Percentiles rank a stretch among this genome's conserved stretches.
These are phyloP conservation scores for Physcia stellaris DNA, from an alignment of 495 filamentous ascomycete species.

Conservation along the genomic window DNA sequence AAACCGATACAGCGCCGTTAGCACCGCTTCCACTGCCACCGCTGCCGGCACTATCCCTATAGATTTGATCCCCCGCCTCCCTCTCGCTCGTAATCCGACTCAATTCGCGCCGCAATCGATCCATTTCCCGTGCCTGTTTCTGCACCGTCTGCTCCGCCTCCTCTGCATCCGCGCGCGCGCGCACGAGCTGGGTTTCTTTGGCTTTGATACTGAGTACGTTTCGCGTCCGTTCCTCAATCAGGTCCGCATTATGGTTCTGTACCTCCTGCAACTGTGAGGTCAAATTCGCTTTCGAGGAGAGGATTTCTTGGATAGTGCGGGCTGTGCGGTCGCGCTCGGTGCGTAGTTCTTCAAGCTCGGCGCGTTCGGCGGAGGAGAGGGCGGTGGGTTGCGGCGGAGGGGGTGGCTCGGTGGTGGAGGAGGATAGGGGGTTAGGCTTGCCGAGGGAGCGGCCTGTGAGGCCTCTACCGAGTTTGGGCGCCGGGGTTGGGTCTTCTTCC, in stretches of 20 bases:
- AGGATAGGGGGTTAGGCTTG: conserved; percentile 41
- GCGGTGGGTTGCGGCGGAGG: conserved; percentile 27
- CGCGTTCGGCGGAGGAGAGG: conserved; percentile 60
- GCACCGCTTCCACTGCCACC: conserved; percentile 4
- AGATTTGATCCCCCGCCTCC: conserved; percentile 34
- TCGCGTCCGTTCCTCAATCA: conserved; percentile 94
- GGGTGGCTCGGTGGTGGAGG: conserved; percentile 24
- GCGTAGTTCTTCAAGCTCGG: conserved; percentile 81
- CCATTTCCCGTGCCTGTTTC: conserved; percentile 75
- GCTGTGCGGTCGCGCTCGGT: conserved; percentile 64
- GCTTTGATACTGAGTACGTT: conserved; percentile 94
- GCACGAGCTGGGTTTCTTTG: conserved; percentile 92
- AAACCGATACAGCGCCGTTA: not conserved
- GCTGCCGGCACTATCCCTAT: conserved; percentile 33
- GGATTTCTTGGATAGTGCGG: conserved; percentile 59
- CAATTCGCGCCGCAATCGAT: conserved; percentile 73
- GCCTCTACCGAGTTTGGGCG: conserved; percentile 61
- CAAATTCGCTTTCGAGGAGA: conserved; percentile 58
- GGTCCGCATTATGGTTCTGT: conserved; percentile 86
- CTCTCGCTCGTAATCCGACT: conserved; percentile 19
- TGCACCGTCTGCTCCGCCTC: conserved; percentile 71
- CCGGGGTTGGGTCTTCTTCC: conserved; percentile 44
- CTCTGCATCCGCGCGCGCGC: conserved; percentile 81
- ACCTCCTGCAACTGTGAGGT: conserved; percentile 73
- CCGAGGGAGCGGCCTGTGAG: conserved; percentile 76